These are phyloP conservation scores for Pseudogymnoascus sp. DNA, from an alignment of 2,329 filamentous ascomycete genomes.

Conservation along the genomic window DNA sequence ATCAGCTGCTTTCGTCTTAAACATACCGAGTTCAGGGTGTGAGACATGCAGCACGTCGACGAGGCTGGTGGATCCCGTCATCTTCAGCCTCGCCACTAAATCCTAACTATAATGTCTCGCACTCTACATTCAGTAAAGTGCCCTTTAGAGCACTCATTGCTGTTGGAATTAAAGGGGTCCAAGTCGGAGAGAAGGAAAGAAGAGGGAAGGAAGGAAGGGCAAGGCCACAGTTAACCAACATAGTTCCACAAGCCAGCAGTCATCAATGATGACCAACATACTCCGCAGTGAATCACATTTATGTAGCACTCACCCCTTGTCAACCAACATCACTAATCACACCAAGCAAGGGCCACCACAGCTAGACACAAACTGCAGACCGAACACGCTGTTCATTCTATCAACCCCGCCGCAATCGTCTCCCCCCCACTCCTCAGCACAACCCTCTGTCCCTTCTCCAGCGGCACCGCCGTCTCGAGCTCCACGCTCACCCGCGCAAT, in stretches of 20 bases:
- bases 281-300: background rate
- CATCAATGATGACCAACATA: background rate
- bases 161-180: background rate
- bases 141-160: background rate
- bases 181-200: background rate
- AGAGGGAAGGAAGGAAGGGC: background rate
- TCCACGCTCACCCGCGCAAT: slow-evolving; percentile 73
- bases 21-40: slow-evolving; percentile 1
- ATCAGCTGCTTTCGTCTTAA: background rate
- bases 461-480: slow-evolving; percentile 62
- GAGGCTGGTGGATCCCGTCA: slow-evolving; percentile 2
- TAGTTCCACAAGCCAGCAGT: background rate
- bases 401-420: slow-evolving; percentile 78
- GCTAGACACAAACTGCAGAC: slow-evolving; percentile 30
- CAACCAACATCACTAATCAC: slow-evolving; percentile 6
- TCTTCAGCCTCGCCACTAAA: background rate
- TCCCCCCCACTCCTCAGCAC: slow-evolving; percentile 73
- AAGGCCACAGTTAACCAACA: background rate
- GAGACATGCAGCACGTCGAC: background rate
- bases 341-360: background rate
- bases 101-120: background rate
- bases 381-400: slow-evolving; percentile 43
- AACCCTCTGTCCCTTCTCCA: slow-evolving; percentile 73
- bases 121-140: background rate
- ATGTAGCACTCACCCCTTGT: background rate